Conservation (phyloP, 1,284 basidiomycete genomes). For the Schizopora paradoxa region DNA sequence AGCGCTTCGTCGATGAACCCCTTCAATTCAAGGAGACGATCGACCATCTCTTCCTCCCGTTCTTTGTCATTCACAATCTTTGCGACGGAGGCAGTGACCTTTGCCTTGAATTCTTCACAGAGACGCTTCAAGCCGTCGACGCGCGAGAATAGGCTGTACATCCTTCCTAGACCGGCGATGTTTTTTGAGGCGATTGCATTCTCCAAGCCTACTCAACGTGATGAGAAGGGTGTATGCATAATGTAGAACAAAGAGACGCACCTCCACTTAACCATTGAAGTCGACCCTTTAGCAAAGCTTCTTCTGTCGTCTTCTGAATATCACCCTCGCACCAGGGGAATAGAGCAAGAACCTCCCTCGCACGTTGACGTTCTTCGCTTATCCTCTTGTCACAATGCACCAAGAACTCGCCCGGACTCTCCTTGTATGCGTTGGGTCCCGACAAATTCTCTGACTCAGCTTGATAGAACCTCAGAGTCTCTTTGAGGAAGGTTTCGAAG, state of each 20-base stretch:
- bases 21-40: constrained; percentile 69
- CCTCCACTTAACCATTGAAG: constrained; percentile 54
- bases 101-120: constrained; percentile 55
- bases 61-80: constrained; percentile 53
- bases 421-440: constrained; percentile 33
- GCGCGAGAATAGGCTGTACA: constrained; percentile 65
- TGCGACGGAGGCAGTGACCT: constrained; percentile 42
- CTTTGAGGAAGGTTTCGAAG: constrained; percentile 42
- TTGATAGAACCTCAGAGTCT: constrained; percentile 48
- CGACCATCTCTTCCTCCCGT: constrained; percentile 75
- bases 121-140: constrained; percentile 53
- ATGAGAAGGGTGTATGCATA: constrained; percentile 2
- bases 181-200: constrained; percentile 51
- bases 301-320: constrained; percentile 47
- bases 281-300: constrained; percentile 44
- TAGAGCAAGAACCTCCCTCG: constrained; percentile 44
- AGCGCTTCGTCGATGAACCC: constrained; percentile 43
- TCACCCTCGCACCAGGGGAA: constrained; percentile 38
- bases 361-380: constrained; percentile 51
- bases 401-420: constrained; percentile 53
- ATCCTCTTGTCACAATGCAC: constrained; percentile 41
- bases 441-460: constrained; percentile 39
- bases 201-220: constrained; percentile 43
- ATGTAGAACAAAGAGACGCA: constrained; percentile 26
- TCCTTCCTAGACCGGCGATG: constrained; percentile 41